Evolutionary conservation across 164 flowering plant genomes (phyloP), one percentile per base, ranked within the genome.

Genomic region (Nelumbo lutea): DNA sequence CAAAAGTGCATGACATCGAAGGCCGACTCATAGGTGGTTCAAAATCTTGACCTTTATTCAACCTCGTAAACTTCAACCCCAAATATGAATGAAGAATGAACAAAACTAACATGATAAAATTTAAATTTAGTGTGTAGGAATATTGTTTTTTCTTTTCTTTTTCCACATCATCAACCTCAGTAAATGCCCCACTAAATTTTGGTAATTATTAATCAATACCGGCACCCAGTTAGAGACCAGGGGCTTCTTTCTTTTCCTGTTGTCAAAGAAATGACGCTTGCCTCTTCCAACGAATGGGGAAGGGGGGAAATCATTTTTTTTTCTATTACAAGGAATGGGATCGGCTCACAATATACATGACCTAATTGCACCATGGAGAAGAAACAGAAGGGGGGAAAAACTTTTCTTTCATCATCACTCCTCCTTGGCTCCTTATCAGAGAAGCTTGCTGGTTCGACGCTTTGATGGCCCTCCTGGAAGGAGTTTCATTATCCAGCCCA

Each of bases 401-500:
- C 27, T 69, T 50, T 13, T 11, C 50, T 47, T 55, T 42, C 27
- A 13, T 42, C 15, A 1, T 52, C 53, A 60, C 9, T 38, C 42
- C 61, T 55, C 44, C 42, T 11, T 9, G 40, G 48, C 27, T 71
- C 14, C 27, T 10, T 14, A 75, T 86, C 73, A 90, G 41, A 87
- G 81, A 62, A 84, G 91, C 80, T 89, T 90, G 89, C 94, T 89
- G 43, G 90, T 84, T 67, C 95, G 83, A 51, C 95, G 78, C 71
- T 79, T 85, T 53, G 98, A 80, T 42, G 96, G 93, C 45, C 98
- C 98, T 74, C 99, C 97, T 0, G 98, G 99, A 70, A 96, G 93
- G 15, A 93, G 90, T 81, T 88, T 96, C 98, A 96, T 96, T 70
- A 96, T 89, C 99, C 99, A 96, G 38, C 96, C 97, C 72, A 96